A percentile compares a stretch with the other conserved stretches of the same genome.
Conservation (phyloP, 768 basidiomycete species). For the Auricularia sp. region DNA sequence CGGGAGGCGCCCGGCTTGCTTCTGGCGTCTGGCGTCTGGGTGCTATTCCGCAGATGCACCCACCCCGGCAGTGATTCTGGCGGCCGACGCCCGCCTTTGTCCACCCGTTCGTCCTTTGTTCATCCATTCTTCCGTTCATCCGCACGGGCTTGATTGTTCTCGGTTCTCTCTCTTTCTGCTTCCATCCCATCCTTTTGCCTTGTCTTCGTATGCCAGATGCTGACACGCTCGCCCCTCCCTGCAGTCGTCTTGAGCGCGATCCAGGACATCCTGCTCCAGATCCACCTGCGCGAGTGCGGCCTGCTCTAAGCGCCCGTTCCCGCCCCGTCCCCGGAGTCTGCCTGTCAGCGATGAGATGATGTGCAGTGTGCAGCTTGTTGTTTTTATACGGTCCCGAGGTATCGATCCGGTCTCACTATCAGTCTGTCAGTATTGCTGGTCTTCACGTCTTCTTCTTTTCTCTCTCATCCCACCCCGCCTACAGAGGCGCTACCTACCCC, state of each 20-base stretch:
- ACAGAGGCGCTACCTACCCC: not conserved
- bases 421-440: not conserved
- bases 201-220: not conserved
- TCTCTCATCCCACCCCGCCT: not conserved
- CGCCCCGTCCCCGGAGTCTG: not conserved
- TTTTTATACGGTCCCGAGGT: too few species aligned
- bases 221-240: not conserved
- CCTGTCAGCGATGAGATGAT: too few species aligned
- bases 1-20: not conserved
- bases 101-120: too few species aligned
- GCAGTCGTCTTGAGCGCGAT: conserved; percentile 74
- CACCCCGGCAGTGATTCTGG: too few species aligned
- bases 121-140: too few species aligned
- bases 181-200: too few species aligned
- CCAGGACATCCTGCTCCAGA: conserved; percentile 78
- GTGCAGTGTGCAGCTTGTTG: too few species aligned
- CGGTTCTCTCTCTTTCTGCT: too few species aligned
- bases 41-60: not conserved
- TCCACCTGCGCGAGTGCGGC: conserved; percentile 79
- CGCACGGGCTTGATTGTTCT: too few species aligned
- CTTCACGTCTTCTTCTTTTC: not conserved
- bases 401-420: too few species aligned
- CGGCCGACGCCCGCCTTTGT: too few species aligned
- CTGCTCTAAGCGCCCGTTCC: conserved; percentile 38
- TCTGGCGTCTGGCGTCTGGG: not conserved